These are phyloP conservation scores for Saccharomycopsis hybrid DNA, from an alignment of 1,139 yeast genomes.

Conservation along the genomic window DNA sequence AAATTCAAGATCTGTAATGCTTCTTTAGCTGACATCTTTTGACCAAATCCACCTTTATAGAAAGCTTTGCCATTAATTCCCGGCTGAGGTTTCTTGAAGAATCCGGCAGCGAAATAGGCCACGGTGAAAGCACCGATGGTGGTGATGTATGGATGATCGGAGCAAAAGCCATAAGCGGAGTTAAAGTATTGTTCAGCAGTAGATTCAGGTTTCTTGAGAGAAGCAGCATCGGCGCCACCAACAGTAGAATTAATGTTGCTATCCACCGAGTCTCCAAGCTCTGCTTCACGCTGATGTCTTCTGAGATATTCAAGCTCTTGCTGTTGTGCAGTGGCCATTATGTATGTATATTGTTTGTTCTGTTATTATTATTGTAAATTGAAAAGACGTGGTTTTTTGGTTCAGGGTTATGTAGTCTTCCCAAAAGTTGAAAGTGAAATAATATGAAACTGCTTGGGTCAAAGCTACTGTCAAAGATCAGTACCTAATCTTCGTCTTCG, in stretches of 20 bases:
- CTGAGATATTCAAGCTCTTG: conserved; percentile 17
- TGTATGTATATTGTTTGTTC: not conserved
- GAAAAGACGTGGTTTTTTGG: too few relatives aligned
- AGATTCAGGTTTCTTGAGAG: conserved; percentile 24
- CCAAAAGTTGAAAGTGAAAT: too few relatives aligned
- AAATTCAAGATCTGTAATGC: conserved; percentile 84
- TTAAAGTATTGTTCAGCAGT: conserved; percentile 64
- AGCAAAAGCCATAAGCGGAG: conserved; percentile 53
- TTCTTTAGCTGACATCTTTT: conserved; percentile 84
- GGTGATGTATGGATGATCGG: conserved; percentile 71
- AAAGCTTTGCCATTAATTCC: conserved; percentile 70
- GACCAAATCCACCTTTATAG: conserved; percentile 81
- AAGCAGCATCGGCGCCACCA: not conserved
- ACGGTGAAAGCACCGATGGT: conserved; percentile 64
- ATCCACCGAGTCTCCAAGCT: conserved; percentile 20
- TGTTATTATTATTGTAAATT: too few relatives aligned
- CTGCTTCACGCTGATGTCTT: conserved; percentile 2
- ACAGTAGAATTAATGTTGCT: not conserved
- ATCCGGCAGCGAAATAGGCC: conserved; percentile 62
- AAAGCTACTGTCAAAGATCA: too few relatives aligned
- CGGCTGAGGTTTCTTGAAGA: conserved; percentile 63
- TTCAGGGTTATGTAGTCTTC: too few relatives aligned
- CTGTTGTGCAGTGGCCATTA: conserved; percentile 15
- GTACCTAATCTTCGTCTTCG: too few relatives aligned
- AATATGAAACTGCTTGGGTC: too few relatives aligned